Percentiles rank a stretch among this genome's conserved stretches.
Conservation (phyloP, 2,329 filamentous ascomycete genomes). For the Phaeosphaeriaceae sp. region DNA sequence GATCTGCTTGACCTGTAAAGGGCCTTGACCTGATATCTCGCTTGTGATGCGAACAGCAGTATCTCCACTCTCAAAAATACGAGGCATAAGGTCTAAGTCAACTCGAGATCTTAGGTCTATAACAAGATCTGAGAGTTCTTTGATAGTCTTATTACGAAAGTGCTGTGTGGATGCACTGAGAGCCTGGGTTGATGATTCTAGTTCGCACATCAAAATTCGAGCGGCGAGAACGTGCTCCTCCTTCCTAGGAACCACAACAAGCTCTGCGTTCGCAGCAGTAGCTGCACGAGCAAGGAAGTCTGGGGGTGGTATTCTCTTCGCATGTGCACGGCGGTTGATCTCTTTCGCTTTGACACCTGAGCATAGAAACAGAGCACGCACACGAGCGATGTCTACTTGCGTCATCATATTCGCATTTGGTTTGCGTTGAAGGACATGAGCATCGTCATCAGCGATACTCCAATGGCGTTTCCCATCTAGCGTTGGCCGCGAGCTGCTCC, state of each 20-base stretch:
- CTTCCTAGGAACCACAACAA: conserved; percentile 56
- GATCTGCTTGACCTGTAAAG: conserved; percentile 80
- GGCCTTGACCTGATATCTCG: conserved; percentile 77
- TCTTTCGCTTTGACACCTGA: conserved; percentile 91
- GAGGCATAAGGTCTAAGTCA: conserved; percentile 59
- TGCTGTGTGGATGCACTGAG: conserved; percentile 58
- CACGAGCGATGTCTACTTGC: conserved; percentile 78
- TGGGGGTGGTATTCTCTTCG: conserved; percentile 41
- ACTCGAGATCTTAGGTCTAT: conserved; percentile 54
- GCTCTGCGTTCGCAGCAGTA: conserved; percentile 51
- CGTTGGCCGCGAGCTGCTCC: conserved; percentile 42
- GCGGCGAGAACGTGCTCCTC: conserved; percentile 63
- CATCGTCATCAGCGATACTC: conserved; percentile 61
- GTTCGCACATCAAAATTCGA: conserved; percentile 55
- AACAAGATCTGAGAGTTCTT: conserved; percentile 53
- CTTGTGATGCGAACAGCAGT: conserved; percentile 79
- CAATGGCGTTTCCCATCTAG: conserved; percentile 58
- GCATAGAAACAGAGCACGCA: conserved; percentile 76
- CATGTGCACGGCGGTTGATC: conserved; percentile 70
- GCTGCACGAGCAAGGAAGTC: conserved; percentile 48
- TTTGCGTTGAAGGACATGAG: conserved; percentile 45
- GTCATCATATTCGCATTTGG: conserved; percentile 28
- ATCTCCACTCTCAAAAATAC: conserved; percentile 73
- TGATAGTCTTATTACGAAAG: conserved; percentile 57
- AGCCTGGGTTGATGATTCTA: conserved; percentile 53